A percentile compares a stretch with the other conserved stretches of the same genome.
Evolutionary conservation across 139 green algal species (phyloP).

Genomic region (Mesotaenium endlicherianum): DNA sequence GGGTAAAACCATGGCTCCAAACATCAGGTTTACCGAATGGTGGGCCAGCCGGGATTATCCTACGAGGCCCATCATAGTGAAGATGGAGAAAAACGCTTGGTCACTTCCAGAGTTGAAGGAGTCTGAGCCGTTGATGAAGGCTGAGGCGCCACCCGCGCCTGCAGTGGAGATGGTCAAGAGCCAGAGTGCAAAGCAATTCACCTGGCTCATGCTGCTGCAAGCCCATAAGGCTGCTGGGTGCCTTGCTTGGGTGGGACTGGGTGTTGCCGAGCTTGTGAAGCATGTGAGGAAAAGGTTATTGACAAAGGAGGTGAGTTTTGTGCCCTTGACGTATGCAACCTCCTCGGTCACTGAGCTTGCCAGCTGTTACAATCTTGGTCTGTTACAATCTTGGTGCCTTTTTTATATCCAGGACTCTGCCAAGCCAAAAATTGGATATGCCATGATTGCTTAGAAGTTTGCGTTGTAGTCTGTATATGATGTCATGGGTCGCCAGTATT

Average conservation of each 20-base stretch:
- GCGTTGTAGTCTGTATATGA: too few species aligned
- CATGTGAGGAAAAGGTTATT: conserved; percentile 4
- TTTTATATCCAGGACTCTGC: too few species aligned
- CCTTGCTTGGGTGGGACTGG: conserved; percentile 21
- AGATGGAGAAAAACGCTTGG: conserved; percentile 8
- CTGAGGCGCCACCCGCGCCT: background rate
- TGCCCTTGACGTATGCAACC: background rate
- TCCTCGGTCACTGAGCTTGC: background rate
- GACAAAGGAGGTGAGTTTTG: background rate
- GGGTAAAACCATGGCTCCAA: too few species aligned
- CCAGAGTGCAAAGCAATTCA: conserved; percentile 31
- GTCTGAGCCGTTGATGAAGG: background rate
- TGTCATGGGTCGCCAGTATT: too few species aligned
- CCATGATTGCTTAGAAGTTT: too few species aligned
- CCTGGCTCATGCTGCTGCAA: conserved; percentile 33
- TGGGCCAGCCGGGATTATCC: too few species aligned
- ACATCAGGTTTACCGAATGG: too few species aligned
- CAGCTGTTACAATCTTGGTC: too few species aligned
- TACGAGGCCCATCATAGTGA: background rate
- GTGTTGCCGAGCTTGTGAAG: conserved; percentile 1
- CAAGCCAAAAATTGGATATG: too few species aligned
- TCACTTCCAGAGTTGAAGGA: conserved; percentile 7
- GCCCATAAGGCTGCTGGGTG: conserved; percentile 37
- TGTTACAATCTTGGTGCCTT: too few species aligned
- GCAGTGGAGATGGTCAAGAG: background rate